phyloP scores from a whole-genome alignment of 805 yeast genomes.

The Clavispora carvajalis region DNA sequence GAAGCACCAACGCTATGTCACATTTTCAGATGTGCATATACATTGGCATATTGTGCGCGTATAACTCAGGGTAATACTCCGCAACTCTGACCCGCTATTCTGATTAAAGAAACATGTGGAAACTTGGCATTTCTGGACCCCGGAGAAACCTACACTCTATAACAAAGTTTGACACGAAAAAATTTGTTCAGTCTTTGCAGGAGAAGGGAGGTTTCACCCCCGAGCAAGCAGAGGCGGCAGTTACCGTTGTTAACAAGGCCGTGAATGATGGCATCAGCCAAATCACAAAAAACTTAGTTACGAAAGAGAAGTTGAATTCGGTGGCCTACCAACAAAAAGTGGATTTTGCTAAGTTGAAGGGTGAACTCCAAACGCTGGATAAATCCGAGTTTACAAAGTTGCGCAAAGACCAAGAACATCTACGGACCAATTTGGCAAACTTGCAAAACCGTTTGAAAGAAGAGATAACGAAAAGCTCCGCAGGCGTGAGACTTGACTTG shows the following conservation, averaged over 20 bases:
- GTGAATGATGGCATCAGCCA: conserved; percentile 75
- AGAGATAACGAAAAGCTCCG: conserved; percentile 84
- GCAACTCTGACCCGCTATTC: not conserved
- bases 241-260: conserved; percentile 65
- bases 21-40: not conserved
- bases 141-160: conserved; percentile 20
- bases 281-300: conserved; percentile 73
- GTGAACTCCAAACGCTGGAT: conserved; percentile 86
- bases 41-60: not conserved
- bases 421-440: conserved; percentile 80
- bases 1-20: too few relatives aligned
- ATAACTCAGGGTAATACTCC: not conserved
- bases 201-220: conserved; percentile 63
- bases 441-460: conserved; percentile 80
- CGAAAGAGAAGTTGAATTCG: conserved; percentile 75
- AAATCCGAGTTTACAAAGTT: conserved; percentile 76
- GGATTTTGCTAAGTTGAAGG: conserved; percentile 90
- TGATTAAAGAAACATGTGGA: conserved; percentile 3
- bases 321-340: conserved; percentile 94
- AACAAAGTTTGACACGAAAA: conserved; percentile 68
- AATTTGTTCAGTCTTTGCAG: conserved; percentile 61
- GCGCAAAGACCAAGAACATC: conserved; percentile 80
- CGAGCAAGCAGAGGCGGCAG: conserved; percentile 76
- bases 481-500: conserved; percentile 85
- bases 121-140: not conserved